phyloP scores from a whole-genome alignment of 106 monocot species.

The Dendrobium catenatum region DNA sequence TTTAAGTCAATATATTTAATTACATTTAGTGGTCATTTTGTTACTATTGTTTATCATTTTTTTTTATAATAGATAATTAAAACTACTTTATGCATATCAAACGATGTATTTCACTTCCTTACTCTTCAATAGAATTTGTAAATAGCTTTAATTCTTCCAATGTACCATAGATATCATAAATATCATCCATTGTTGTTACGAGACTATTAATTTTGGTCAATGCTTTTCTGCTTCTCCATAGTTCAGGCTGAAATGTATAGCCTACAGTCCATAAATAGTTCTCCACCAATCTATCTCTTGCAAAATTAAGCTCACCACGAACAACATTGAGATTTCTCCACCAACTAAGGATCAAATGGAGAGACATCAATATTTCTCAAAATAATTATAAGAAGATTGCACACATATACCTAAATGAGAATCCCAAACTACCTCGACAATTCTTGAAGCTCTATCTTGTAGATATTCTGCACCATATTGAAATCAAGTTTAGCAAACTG shows the following conservation, averaged over 20 bases:
- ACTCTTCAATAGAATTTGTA: slow-evolving; percentile 44
- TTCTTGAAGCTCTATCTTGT: slow-evolving; percentile 28
- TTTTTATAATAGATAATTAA: no score
- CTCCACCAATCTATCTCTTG: slow-evolving; percentile 49
- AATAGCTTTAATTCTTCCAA: slow-evolving; percentile 47
- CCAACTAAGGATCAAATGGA: slow-evolving; percentile 31
- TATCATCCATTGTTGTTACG: slow-evolving; percentile 38
- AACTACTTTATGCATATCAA: no score
- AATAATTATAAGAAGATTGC: background rate
- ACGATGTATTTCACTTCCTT: background rate
- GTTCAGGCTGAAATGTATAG: slow-evolving; percentile 10
- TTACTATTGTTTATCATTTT: no score
- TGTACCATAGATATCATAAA: slow-evolving; percentile 60
- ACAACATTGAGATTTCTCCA: slow-evolving; percentile 28
- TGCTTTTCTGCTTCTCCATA: slow-evolving; percentile 6
- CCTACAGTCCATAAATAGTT: slow-evolving; percentile 24
- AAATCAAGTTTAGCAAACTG: slow-evolving; percentile 57
- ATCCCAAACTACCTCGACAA: slow-evolving; percentile 20
- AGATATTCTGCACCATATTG: slow-evolving; percentile 28
- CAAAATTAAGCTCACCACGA: slow-evolving; percentile 20
- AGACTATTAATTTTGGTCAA: slow-evolving; percentile 14
- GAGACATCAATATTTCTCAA: background rate
- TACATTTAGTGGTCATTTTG: no score
- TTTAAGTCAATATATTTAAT: no score
- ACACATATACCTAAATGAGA: background rate